These are phyloP conservation scores for Populus ilicifolia DNA, from an alignment of 345 rosid species.

Conservation along the genomic window DNA sequence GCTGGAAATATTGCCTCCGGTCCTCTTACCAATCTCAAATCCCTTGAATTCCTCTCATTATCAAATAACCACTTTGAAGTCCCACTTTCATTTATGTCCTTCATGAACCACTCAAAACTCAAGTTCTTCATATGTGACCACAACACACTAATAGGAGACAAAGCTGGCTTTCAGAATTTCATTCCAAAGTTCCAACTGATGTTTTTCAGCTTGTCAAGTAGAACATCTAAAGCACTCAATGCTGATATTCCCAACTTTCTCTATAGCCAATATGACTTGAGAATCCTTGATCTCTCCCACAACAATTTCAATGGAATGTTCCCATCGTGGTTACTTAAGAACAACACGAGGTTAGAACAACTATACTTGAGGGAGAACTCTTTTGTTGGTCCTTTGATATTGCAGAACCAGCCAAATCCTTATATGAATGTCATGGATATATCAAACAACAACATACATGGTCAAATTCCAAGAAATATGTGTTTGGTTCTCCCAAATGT, in stretches of 20 bases:
- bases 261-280: constrained; percentile 7
- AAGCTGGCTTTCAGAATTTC: not conserved
- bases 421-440: not conserved
- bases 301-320: not conserved
- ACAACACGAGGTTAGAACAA: constrained; percentile 2
- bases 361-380: not conserved
- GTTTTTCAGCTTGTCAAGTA: not conserved
- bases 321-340: constrained; percentile 28
- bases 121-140: not conserved
- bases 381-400: not conserved
- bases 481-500: constrained; percentile 11
- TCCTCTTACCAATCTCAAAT: not conserved
- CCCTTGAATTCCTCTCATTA: not conserved
- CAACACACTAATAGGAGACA: not conserved
- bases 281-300: not conserved
- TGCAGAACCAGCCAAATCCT: not conserved
- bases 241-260: constrained; percentile 9
- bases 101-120: constrained; percentile 19
- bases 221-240: not conserved
- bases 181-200: not conserved
- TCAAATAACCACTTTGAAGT: not conserved
- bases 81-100: not conserved
- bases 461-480: constrained; percentile 13
- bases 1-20: constrained; percentile 3
- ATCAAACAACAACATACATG: not conserved